These are phyloP conservation scores for Microcyclospora pomicola DNA, from an alignment of 2,329 filamentous ascomycete species.

Conservation along the genomic window DNA sequence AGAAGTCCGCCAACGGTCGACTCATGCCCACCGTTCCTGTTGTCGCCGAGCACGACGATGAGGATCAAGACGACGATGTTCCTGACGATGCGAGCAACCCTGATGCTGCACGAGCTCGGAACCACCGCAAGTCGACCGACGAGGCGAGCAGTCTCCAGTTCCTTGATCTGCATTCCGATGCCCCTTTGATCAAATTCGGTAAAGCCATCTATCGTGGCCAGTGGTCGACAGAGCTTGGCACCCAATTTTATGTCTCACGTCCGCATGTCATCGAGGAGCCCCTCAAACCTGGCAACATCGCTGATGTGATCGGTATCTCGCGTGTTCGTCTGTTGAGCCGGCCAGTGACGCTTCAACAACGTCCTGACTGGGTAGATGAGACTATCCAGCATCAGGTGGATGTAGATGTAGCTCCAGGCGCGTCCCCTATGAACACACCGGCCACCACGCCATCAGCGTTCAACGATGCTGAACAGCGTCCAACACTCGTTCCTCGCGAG, in stretches of 20 bases:
- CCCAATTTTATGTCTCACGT: slow-evolving; percentile 48
- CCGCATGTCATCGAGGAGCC: slow-evolving; percentile 29
- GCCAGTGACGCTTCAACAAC: slow-evolving; percentile 43
- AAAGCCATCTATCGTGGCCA: slow-evolving; percentile 64
- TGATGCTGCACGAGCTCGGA: too few species aligned
- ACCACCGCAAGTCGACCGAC: neutral
- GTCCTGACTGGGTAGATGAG: slow-evolving; percentile 14
- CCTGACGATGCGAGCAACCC: too few species aligned
- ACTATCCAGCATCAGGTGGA: neutral
- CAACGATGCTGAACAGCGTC: slow-evolving; percentile 16
- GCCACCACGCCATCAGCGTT: too few species aligned
- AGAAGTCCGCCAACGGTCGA: neutral
- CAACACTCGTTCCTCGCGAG: slow-evolving; percentile 13
- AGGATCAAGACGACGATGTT: too few species aligned
- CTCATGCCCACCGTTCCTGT: neutral
- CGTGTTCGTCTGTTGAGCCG: slow-evolving; percentile 55
- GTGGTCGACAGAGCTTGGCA: slow-evolving; percentile 75
- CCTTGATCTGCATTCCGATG: slow-evolving; percentile 61
- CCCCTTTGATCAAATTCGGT: slow-evolving; percentile 68
- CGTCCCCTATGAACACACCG: too few species aligned
- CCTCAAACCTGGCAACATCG: slow-evolving; percentile 40
- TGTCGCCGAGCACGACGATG: neutral
- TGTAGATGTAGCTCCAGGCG: too few species aligned
- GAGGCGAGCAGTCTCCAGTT: slow-evolving; percentile 50
- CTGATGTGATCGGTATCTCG: slow-evolving; percentile 60